phyloP scores from a whole-genome alignment of 2,329 filamentous ascomycete species.

The Colletotrichum graminicola region DNA sequence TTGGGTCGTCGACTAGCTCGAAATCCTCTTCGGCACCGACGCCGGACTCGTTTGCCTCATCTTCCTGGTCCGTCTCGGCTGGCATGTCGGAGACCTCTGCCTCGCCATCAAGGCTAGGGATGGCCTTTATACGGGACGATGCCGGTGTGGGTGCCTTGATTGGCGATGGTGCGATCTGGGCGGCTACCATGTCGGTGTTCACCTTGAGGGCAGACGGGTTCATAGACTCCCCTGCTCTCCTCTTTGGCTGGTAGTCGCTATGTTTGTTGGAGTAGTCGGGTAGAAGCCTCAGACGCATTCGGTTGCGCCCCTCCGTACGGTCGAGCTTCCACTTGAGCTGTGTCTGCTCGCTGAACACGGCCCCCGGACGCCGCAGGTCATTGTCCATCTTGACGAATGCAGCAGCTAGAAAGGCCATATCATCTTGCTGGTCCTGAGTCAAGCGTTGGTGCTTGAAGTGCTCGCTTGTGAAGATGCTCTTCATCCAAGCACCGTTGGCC shows the following conservation, averaged over 20 bases:
- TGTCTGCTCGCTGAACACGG: slow-evolving; percentile 77
- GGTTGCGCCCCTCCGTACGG: slow-evolving; percentile 93
- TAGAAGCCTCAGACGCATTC: slow-evolving; percentile 90
- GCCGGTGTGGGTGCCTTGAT: slow-evolving; percentile 45
- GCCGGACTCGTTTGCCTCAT: slow-evolving; percentile 46
- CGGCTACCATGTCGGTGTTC: slow-evolving; percentile 42
- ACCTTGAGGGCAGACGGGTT: slow-evolving; percentile 40
- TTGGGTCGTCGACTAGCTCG: slow-evolving; percentile 94
- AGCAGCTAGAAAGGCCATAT: slow-evolving; percentile 80
- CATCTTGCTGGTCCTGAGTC: slow-evolving; percentile 94
- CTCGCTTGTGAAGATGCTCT: slow-evolving; percentile 94
- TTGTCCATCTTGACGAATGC: slow-evolving; percentile 83
- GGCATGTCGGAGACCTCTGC: slow-evolving; percentile 37
- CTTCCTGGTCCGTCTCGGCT: slow-evolving; percentile 46
- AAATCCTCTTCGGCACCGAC: slow-evolving; percentile 85
- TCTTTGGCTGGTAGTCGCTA: slow-evolving; percentile 87
- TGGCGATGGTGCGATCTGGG: slow-evolving; percentile 37
- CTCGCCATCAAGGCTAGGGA: slow-evolving; percentile 39
- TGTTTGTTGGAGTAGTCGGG: slow-evolving; percentile 78
- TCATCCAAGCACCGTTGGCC: slow-evolving; percentile 90
- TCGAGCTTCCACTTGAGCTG: slow-evolving; percentile 90
- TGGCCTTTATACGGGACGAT: slow-evolving; percentile 43
- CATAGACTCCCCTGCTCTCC: slow-evolving; percentile 58
- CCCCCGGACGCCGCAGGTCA: slow-evolving; percentile 82
- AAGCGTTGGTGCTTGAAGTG: slow-evolving; percentile 91